Percentiles rank a stretch among this genome's conserved stretches.
phyloP scores from a whole-genome alignment of 305 asterid species.

The Fraxinus velutina region DNA sequence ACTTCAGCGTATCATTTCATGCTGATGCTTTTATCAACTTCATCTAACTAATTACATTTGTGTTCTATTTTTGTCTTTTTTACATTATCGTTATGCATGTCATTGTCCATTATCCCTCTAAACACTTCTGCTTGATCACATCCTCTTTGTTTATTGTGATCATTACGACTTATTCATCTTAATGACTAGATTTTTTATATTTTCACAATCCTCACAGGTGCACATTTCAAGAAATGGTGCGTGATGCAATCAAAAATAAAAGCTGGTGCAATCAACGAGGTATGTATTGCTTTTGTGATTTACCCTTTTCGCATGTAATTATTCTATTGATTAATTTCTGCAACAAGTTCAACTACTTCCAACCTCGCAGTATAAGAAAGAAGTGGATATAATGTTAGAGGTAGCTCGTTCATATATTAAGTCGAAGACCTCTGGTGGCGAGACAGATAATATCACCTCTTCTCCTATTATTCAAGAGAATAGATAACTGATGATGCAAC shows the following conservation, averaged over 20 bases:
- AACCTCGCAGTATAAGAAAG: constrained; percentile 74
- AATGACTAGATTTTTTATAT: background rate
- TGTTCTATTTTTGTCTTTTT: background rate
- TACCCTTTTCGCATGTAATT: background rate
- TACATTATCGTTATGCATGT: background rate
- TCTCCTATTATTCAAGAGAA: constrained; percentile 31
- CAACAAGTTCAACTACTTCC: background rate
- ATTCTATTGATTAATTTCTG: background rate
- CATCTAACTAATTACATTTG: background rate
- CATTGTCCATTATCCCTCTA: background rate
- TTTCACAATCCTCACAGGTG: constrained; percentile 48
- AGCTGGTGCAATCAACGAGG: constrained; percentile 66
- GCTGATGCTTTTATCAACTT: background rate
- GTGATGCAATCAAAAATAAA: constrained; percentile 86
- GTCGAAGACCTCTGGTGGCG: constrained; percentile 37
- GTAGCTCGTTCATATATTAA: constrained; percentile 61
- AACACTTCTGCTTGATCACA: background rate
- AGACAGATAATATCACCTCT: constrained; percentile 26
- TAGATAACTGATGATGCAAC: constrained; percentile 15
- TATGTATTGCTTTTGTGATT: constrained; percentile 23
- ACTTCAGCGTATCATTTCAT: background rate
- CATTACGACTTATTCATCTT: background rate
- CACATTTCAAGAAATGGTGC: constrained; percentile 92
- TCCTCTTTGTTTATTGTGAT: background rate
- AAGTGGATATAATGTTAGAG: constrained; percentile 63